Evolutionary conservation across 495 filamentous ascomycete genomes (phyloP), one percentile per base, ranked within the genome.

Genomic region (Trichoderma erinaceum): DNA sequence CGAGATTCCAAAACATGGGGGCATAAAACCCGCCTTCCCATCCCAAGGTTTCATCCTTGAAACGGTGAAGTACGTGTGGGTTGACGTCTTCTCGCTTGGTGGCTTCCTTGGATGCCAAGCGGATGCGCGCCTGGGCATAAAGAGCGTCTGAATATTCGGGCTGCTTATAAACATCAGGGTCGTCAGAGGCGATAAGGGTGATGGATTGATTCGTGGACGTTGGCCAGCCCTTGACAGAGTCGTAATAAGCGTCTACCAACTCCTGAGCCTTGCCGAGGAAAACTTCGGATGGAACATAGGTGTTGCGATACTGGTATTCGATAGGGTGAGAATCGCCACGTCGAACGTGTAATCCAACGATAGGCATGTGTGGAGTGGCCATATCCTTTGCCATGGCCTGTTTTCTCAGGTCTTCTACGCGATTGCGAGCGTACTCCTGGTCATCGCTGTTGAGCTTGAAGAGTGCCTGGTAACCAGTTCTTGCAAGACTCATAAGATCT

Each of bases 11-110:
- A 74, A 92, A 91, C 76, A 91, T 85, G 69, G 82, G 80, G 27
- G 80, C 78, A 75, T 86, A 91, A 77, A 92, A 92, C 10, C 89
- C 89, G 41, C 89, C 89, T 72, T 91, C 89, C 89, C 89, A 91
- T 32, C 89, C 89, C 38, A 87, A 81, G 27, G 83, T 81, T 74
- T 90, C 86, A 65, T 90, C 88, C 46, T 88, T 79, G 75, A 86
- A 89, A 68, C 83, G 84, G 71, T 81, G 81, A 70, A 84, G 79
- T 32, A 79, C 76, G 8, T 76, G 70, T 23, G 74, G 68, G 41
- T 80, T 75, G 12, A 70, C 64, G 23, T 69, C 69, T 4, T 73
- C 71, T 61, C 70, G 68, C 71, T 75, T 80, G 71, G 74, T 78
- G 5, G 79, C 77, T 18, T 80, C 71, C 72, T 88, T 89, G 65